Base-by-base conservation (phyloP, 2,329 filamentous ascomycete genomes). In the Neurospora sp. region DNA sequence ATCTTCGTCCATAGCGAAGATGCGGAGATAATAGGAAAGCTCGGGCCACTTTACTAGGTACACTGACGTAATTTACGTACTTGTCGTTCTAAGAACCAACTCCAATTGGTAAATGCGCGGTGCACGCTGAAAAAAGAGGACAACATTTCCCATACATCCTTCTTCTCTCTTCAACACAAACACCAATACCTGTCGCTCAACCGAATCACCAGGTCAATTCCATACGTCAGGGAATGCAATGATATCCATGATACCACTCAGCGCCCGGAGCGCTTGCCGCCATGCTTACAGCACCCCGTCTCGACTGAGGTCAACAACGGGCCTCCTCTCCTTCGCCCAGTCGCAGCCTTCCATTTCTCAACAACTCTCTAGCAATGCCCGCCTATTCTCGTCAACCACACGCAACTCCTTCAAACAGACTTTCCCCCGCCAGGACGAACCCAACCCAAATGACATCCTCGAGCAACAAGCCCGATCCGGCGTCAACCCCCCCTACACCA, bases 401-500 rank as follows among this genome's bases (percentile, higher is more conserved):
- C 33, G 17, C 6, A 42, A 66, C 67, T 8, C 28, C 13, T 68
- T 62, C 28, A 62, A 33, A 17, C 38, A 76, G 3, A 39, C 52
- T 6, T 10, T 19, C 2, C 66, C 36, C n/a, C 66, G 38, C 33
- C 66, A 67, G 6, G n/a, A 39, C 2, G 36, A 67, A 1, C 17
- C n/a, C 23, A 10, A n/a, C 36, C n/a, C 17, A 42, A 39, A 42
- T 40, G 19, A 58, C 7, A 66, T 66, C 28, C 17, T n/a, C 33
- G 46, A 40, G 2, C 38, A 36, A 40, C 33, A 68, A 67, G 15
- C 33, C 3, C 68, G 28, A 52, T n/a, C 38, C 23, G 17, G 19
- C 62, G 76, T 75, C 74, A 96, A 97, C 81, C 90, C 91, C 0
- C 92, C 93, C 0, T 76, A 82, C 10, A 87, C 88, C 66, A 96